These are phyloP conservation scores for Phytopythium oedochilum DNA, from an alignment of 352 stramenopile genomes.

Conservation along the genomic window DNA sequence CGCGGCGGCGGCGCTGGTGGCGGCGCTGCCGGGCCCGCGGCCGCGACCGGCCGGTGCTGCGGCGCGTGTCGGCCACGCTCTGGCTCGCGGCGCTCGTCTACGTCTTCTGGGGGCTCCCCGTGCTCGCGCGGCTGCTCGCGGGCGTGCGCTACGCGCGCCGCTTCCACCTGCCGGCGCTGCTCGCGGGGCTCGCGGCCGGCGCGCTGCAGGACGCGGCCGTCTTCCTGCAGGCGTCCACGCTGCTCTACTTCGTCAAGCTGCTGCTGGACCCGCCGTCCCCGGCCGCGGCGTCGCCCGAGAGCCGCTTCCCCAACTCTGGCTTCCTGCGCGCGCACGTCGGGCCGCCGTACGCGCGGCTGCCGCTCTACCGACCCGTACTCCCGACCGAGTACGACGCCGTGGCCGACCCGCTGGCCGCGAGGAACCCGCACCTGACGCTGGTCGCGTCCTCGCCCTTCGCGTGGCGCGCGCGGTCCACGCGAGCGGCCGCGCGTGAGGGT, in stretches of 20 bases:
- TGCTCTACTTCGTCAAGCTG: conserved; percentile 66
- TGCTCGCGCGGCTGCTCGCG: conserved; percentile 57
- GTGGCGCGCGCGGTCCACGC: not conserved
- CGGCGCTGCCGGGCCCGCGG: conserved; percentile 7
- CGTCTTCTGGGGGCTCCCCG: conserved; percentile 55
- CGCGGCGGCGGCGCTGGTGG: conserved; percentile 16
- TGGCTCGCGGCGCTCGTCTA: conserved; percentile 67
- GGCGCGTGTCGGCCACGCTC: conserved; percentile 49
- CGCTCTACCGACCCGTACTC: conserved; percentile 62
- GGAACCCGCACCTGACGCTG: conserved; percentile 36
- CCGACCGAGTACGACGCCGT: conserved; percentile 47
- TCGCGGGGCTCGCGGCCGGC: conserved; percentile 40
- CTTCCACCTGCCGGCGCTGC: conserved; percentile 34
- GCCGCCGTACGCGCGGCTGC: conserved; percentile 21
- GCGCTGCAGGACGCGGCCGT: conserved; percentile 57
- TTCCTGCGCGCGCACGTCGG: conserved; percentile 20
- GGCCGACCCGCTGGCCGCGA: conserved; percentile 9
- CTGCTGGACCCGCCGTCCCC: conserved; percentile 27
- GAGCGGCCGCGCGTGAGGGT: too few relatives aligned
- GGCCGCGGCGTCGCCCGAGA: not conserved
- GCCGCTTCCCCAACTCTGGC: conserved; percentile 21
- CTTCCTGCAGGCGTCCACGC: conserved; percentile 54
- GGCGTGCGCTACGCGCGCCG: conserved; percentile 56
- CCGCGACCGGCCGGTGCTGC: conserved; percentile 12
- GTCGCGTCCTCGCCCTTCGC: conserved; percentile 10